A percentile compares a stretch with the other conserved stretches of the same genome.
phyloP scores from a whole-genome alignment of 345 rosid species.

The Combretum micranthum region DNA sequence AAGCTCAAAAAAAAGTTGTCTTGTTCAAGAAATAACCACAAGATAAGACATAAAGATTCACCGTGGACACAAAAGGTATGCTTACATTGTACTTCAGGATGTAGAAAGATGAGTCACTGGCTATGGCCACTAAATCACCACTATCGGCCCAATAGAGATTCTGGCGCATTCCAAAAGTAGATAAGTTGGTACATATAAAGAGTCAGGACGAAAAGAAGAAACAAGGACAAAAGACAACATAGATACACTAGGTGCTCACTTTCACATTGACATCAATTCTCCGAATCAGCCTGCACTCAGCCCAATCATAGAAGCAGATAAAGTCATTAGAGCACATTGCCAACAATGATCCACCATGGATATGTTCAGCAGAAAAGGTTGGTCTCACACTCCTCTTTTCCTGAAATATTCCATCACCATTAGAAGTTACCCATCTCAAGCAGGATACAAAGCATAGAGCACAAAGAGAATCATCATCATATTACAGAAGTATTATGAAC shows the following conservation, averaged over 20 bases:
- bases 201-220: neutral
- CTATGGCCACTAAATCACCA: constrained; percentile 95
- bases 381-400: constrained; percentile 89
- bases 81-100: constrained; percentile 90
- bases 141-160: constrained; percentile 99
- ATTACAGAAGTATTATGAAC: too few relatives aligned
- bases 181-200: neutral
- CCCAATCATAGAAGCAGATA: constrained; percentile 99
- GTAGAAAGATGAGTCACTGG: constrained; percentile 95
- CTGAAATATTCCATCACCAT: constrained; percentile 38
- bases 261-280: constrained; percentile 96
- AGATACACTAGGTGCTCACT: constrained; percentile 36
- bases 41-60: neutral
- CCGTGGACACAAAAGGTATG: neutral
- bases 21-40: neutral
- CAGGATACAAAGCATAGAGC: neutral
- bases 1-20: constrained; percentile 1
- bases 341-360: constrained; percentile 84
- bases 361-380: constrained; percentile 88
- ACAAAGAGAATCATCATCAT: neutral
- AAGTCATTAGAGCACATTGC: constrained; percentile 98
- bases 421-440: constrained; percentile 10
- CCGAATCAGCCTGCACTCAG: constrained; percentile 94
- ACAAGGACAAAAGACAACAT: constrained; percentile 1
- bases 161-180: constrained; percentile 35